A percentile compares a stretch with the other conserved stretches of the same genome.
phyloP scores from a whole-genome alignment of 768 basidiomycete species.

The Trametes cingulata region DNA sequence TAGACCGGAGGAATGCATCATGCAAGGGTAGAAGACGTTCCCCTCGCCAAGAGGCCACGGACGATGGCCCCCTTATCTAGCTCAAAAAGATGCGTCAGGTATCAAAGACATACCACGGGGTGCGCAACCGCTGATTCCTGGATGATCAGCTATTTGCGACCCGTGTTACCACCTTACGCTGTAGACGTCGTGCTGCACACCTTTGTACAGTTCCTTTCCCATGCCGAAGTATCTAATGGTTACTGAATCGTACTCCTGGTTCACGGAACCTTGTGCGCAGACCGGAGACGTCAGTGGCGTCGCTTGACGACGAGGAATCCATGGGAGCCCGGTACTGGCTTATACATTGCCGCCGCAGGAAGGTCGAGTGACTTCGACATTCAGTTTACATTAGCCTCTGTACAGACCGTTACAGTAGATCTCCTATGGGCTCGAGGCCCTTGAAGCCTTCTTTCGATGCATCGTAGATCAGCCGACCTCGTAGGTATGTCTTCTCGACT shows the following conservation, averaged over 20 bases:
- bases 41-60: no score
- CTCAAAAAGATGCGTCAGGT: no score
- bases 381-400: background rate
- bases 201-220: background rate
- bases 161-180: background rate
- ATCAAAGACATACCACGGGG: no score
- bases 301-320: background rate
- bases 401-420: slow-evolving; percentile 14
- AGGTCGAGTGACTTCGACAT: no score
- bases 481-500: slow-evolving; percentile 79
- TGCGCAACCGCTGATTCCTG: background rate
- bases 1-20: no score
- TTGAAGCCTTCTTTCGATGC: slow-evolving; percentile 30
- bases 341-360: background rate
- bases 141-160: background rate
- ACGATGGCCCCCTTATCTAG: no score
- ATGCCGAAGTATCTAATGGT: background rate
- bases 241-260: background rate
- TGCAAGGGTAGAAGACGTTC: no score
- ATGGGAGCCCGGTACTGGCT: background rate
- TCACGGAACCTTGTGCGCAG: background rate
- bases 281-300: background rate
- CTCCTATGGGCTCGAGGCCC: slow-evolving; percentile 20
- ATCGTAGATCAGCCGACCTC: slow-evolving; percentile 72
- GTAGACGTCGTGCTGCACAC: background rate